These are phyloP conservation scores for Brassica nigra DNA, from an alignment of 345 rosid species.

Conservation along the genomic window DNA sequence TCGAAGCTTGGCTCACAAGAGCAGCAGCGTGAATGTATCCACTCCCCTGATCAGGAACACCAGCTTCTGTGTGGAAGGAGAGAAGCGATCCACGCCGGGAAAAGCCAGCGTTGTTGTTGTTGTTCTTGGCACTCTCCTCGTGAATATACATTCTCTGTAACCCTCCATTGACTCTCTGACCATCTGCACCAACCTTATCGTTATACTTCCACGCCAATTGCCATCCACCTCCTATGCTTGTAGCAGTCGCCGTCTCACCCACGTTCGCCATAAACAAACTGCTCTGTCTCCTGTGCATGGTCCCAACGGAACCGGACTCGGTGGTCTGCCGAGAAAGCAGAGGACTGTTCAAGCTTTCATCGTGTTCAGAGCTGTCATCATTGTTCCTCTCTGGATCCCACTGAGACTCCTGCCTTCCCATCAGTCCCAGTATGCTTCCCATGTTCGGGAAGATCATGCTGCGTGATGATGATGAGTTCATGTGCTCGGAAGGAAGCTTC, in stretches of 20 bases:
- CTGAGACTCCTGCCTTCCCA: constrained; percentile 48
- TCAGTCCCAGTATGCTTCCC: constrained; percentile 71
- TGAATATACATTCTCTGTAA: constrained; percentile 75
- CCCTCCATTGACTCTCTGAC: constrained; percentile 53
- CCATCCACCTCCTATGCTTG: constrained; percentile 93
- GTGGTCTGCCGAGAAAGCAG: constrained; percentile 71
- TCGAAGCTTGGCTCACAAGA: constrained; percentile 68
- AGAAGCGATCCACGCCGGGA: constrained; percentile 70
- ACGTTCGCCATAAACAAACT: constrained; percentile 62
- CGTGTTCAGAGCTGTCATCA: constrained; percentile 60
- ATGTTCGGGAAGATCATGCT: constrained; percentile 74
- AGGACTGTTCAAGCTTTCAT: constrained; percentile 68
- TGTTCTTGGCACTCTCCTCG: constrained; percentile 48
- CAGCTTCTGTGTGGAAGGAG: constrained; percentile 57
- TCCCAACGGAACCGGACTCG: constrained; percentile 53
- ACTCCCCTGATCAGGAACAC: constrained; percentile 36
- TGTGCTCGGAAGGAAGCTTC: constrained; percentile 58
- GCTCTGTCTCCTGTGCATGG: constrained; percentile 51
- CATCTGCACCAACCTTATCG: constrained; percentile 66
- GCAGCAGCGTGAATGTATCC: constrained; percentile 81
- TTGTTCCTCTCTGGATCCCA: constrained; percentile 75
- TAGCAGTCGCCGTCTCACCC: constrained; percentile 59
- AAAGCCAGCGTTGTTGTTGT: constrained; percentile 40
- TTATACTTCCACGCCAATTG: constrained; percentile 86
- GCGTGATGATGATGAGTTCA: constrained; percentile 40